Conservation (phyloP, 2,329 filamentous ascomycete species). For the Phaeosphaeriaceae sp. region DNA sequence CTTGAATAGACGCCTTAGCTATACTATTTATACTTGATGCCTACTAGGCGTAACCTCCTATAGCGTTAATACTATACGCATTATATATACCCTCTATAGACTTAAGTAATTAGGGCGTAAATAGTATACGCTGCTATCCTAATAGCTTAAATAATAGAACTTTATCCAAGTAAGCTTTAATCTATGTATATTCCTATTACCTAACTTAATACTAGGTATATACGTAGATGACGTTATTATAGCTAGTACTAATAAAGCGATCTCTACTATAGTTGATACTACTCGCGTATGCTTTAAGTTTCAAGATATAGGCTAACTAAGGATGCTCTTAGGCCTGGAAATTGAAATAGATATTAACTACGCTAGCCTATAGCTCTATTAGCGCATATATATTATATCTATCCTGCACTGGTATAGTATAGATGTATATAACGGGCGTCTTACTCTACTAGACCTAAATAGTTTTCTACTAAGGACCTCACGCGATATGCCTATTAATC, state of each 20-base stretch:
- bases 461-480: neutral
- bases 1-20: conserved; percentile 4
- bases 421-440: conserved; percentile 1
- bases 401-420: conserved; percentile 6
- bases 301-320: conserved; percentile 9
- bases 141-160: neutral
- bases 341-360: conserved; percentile 5
- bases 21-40: conserved; percentile 4
- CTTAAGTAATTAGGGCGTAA: conserved; percentile 19
- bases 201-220: conserved; percentile 11
- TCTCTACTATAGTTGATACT: neutral
- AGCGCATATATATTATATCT: conserved; percentile 2
- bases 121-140: conserved; percentile 13
- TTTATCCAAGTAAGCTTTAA: conserved; percentile 5
- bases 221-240: conserved; percentile 19
- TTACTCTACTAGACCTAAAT: conserved; percentile 9
- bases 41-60: conserved; percentile 1
- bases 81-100: conserved; percentile 15
- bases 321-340: conserved; percentile 6
- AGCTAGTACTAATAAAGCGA: neutral
- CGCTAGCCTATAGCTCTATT: conserved; percentile 1
- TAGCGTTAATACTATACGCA: conserved; percentile 7
- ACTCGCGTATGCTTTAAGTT: conserved; percentile 6
- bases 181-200: conserved; percentile 7
- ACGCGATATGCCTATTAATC: too few relatives aligned